Conservation (phyloP, 1,139 yeast genomes). For the Protomyces inundatus region DNA sequence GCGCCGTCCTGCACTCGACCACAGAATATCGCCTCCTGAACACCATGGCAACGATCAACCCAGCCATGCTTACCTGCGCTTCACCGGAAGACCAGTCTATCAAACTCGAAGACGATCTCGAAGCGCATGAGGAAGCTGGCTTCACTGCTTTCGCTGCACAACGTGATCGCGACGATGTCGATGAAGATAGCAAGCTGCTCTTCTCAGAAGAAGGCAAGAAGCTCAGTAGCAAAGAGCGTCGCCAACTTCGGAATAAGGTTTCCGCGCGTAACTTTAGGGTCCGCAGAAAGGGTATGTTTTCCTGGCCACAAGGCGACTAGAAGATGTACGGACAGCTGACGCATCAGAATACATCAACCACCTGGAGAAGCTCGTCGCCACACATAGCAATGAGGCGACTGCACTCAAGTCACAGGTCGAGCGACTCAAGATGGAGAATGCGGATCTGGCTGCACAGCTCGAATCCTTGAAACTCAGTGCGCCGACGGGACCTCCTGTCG, state of each 20-base stretch:
- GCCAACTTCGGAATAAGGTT: conserved; percentile 38
- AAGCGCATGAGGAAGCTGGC: conserved; percentile 5
- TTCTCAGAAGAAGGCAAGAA: conserved; percentile 37
- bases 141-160: conserved; percentile 16
- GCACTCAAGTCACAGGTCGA: conserved; percentile 32
- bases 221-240: conserved; percentile 37
- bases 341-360: conserved; percentile 36
- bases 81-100: not conserved
- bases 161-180: conserved; percentile 30
- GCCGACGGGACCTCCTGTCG: not conserved
- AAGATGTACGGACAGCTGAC: not conserved
- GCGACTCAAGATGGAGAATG: conserved; percentile 30
- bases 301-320: not conserved
- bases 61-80: not conserved
- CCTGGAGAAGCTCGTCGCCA: conserved; percentile 36
- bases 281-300: conserved; percentile 34
- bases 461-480: conserved; percentile 9
- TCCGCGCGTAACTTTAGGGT: conserved; percentile 39
- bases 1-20: no score
- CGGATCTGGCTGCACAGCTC: conserved; percentile 10
- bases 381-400: conserved; percentile 32
- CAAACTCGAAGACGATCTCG: not conserved
- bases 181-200: conserved; percentile 37
- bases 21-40: no score
- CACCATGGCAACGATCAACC: not conserved